Conservation (phyloP, 2,329 filamentous ascomycete species). For the Phoma herbarum region DNA sequence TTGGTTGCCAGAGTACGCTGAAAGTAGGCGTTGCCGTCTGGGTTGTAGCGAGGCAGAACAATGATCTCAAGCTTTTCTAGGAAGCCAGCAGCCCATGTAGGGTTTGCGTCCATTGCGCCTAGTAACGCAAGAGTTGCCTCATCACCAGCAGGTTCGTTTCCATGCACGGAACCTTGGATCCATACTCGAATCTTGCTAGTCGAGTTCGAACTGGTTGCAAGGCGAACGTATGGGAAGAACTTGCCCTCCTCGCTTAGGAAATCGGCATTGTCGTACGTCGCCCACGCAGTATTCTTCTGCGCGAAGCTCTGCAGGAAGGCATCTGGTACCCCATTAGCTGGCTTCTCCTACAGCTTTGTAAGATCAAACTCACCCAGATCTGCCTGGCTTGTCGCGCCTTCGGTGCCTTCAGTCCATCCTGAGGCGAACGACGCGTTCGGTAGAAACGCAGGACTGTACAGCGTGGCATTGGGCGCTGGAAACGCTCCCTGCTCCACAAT, state of each 20-base stretch:
- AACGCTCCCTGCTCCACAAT: slow-evolving; percentile 48
- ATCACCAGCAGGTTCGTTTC: slow-evolving; percentile 52
- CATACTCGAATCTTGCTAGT: slow-evolving; percentile 47
- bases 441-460: slow-evolving; percentile 45
- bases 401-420: slow-evolving; percentile 42
- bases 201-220: slow-evolving; percentile 30
- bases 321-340: slow-evolving; percentile 26
- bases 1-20: slow-evolving; percentile 49
- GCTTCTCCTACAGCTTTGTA: neutral
- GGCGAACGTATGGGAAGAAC: slow-evolving; percentile 44
- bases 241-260: slow-evolving; percentile 48
- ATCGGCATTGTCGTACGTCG: slow-evolving; percentile 36
- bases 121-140: slow-evolving; percentile 48
- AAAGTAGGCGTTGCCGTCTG: slow-evolving; percentile 50
- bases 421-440: slow-evolving; percentile 38
- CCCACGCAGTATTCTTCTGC: slow-evolving; percentile 45
- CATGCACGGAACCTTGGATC: slow-evolving; percentile 50
- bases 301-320: slow-evolving; percentile 41
- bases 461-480: slow-evolving; percentile 41
- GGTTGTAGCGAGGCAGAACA: slow-evolving; percentile 49
- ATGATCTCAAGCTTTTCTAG: slow-evolving; percentile 48
- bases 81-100: slow-evolving; percentile 42
- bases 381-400: slow-evolving; percentile 44
- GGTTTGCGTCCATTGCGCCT: slow-evolving; percentile 47
- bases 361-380: slow-evolving; percentile 28